Percentiles rank a stretch among this genome's conserved stretches.
phyloP scores from a whole-genome alignment of 805 yeast genomes.

The Zygosaccharomyces siamensis region DNA sequence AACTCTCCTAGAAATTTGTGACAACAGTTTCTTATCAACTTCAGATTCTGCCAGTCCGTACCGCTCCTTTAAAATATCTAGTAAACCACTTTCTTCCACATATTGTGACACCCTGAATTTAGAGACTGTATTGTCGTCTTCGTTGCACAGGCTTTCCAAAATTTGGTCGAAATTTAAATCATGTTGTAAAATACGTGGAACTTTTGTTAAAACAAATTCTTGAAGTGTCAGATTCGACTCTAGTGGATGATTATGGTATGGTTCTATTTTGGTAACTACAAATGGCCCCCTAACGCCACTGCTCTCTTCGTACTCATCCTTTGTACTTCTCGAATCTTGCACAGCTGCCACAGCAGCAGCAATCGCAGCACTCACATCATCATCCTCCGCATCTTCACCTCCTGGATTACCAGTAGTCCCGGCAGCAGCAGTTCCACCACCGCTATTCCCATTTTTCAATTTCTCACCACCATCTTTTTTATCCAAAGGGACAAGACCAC shows the following conservation, averaged over 20 bases:
- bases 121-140: conserved; percentile 29
- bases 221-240: conserved; percentile 31
- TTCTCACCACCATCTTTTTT: conserved; percentile 9
- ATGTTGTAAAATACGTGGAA: conserved; percentile 32
- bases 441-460: conserved; percentile 3
- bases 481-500: conserved; percentile 8
- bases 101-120: conserved; percentile 33
- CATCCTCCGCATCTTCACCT: conserved; percentile 22
- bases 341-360: conserved; percentile 36
- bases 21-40: conserved; percentile 29
- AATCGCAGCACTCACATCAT: conserved; percentile 33
- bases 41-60: conserved; percentile 31
- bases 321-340: conserved; percentile 18
- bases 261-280: conserved; percentile 34
- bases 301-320: conserved; percentile 7
- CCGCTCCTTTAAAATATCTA: conserved; percentile 29
- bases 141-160: conserved; percentile 30
- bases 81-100: conserved; percentile 33
- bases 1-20: conserved; percentile 33
- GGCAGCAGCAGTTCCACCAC: not conserved
- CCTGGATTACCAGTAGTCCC: conserved; percentile 6
- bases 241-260: conserved; percentile 34
- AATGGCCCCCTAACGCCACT: conserved; percentile 28
- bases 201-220: conserved; percentile 33
- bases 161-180: conserved; percentile 34